Percentiles rank a stretch among this genome's conserved stretches.
Evolutionary conservation across 2,329 filamentous ascomycete genomes (phyloP).

Genomic region (Zasmidium citrigriseum): DNA sequence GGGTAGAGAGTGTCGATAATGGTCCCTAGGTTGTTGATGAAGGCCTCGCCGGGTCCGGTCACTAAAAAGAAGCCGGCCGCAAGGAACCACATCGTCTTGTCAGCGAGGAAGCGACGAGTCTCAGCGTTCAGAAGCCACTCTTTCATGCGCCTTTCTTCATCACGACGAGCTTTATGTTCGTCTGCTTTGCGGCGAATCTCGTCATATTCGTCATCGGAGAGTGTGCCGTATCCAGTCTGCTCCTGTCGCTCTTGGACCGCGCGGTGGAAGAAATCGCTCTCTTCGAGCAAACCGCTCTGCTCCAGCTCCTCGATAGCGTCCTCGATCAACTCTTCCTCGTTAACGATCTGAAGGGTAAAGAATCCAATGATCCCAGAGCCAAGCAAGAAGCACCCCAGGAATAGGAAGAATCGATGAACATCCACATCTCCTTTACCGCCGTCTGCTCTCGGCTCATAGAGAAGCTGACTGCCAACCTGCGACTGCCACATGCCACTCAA

Average conservation of each 20-base stretch:
- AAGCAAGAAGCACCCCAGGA: constrained; percentile 72
- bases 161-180: constrained; percentile 47
- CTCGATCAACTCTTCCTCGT: constrained; percentile 85
- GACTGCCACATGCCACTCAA: constrained; percentile 95
- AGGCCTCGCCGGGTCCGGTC: constrained; percentile 92
- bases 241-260: constrained; percentile 44
- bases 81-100: constrained; percentile 95
- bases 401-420: constrained; percentile 86
- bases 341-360: constrained; percentile 74
- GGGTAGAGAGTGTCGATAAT: constrained; percentile 83
- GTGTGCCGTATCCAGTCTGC: constrained; percentile 62
- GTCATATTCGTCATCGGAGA: constrained; percentile 49
- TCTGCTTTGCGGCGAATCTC: constrained; percentile 47
- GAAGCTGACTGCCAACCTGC: constrained; percentile 76
- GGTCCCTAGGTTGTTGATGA: constrained; percentile 95
- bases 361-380: constrained; percentile 71
- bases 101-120: constrained; percentile 78
- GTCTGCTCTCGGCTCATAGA: constrained; percentile 68
- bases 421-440: constrained; percentile 63
- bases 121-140: constrained; percentile 89
- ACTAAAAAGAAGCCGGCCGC: constrained; percentile 89
- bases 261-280: constrained; percentile 69
- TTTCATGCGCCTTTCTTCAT: constrained; percentile 72
- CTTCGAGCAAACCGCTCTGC: constrained; percentile 77
- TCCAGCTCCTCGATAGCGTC: constrained; percentile 90